These are phyloP conservation scores for Chernovozyma aurita DNA, from an alignment of 1,139 yeast genomes.

Conservation along the genomic window DNA sequence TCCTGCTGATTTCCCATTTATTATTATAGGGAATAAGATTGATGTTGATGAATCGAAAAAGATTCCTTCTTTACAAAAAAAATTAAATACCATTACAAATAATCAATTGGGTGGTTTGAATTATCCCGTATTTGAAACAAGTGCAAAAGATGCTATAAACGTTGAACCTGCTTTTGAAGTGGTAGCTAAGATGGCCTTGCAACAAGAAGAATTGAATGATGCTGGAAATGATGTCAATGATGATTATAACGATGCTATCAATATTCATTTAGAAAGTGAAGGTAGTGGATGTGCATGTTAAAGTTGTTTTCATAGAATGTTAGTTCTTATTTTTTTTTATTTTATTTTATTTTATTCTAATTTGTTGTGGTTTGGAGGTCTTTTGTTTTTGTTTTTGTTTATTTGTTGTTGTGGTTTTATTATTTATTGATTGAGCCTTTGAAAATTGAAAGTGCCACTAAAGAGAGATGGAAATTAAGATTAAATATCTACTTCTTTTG, in stretches of 20 bases:
- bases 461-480: neutral
- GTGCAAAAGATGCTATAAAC: slow-evolving; percentile 91
- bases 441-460: neutral
- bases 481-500: no score
- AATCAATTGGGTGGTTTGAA: slow-evolving; percentile 69
- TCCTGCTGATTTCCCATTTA: slow-evolving; percentile 94
- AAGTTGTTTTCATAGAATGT: no score
- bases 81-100: slow-evolving; percentile 81
- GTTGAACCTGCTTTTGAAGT: slow-evolving; percentile 96
- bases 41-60: slow-evolving; percentile 92
- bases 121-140: slow-evolving; percentile 89
- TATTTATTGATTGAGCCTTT: neutral
- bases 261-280: slow-evolving; percentile 86
- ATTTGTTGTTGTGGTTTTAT: neutral
- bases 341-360: no score
- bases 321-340: no score
- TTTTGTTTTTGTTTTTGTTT: no score
- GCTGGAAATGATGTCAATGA: slow-evolving; percentile 67
- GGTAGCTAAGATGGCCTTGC: slow-evolving; percentile 90
- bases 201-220: slow-evolving; percentile 84
- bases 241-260: slow-evolving; percentile 93
- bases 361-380: no score
- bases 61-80: slow-evolving; percentile 68
- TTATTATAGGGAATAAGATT: slow-evolving; percentile 88
- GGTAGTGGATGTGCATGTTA: slow-evolving; percentile 74